Base-by-base conservation (phyloP, 495 filamentous ascomycete genomes). In the Aspergillus incahuasiensis region DNA sequence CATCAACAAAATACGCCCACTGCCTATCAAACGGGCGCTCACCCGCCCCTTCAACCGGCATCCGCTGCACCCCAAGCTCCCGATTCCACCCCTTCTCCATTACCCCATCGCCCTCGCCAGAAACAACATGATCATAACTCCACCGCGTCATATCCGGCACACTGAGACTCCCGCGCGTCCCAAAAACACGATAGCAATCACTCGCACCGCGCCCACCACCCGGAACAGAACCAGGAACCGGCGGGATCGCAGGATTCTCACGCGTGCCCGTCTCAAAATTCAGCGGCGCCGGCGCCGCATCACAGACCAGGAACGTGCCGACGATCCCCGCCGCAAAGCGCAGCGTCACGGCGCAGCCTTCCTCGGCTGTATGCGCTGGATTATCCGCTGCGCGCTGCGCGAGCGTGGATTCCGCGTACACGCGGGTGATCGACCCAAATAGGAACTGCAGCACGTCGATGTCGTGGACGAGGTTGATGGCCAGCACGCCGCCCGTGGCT, bases 391-490 rank as follows among this genome's bases (percentile, higher is more conserved):
- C 52, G 0, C 81, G 71, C 47, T 76, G 73, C 1, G 73, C 70
- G 3, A 57, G n/a, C 0, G 72, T 77, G 18, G 61, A 49, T 60
- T 85, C 77, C 0, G 80, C 83, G 45, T 76, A 72, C 0, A 85
- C 74, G 2, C 75, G 67, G 5, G 68, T 59, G 34, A 85, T 79
- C 0, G 80, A 73, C 0, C 83, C 83, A 40, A 84, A 73, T 6
- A 86, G 63, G 63, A 80, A 77, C 44, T 84, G 81, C 56, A 86
- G 68, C 3, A 80, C 64, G 58, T 86, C 83, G 40, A 84, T 69
- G 46, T 86, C 83, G 58, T 85, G 82, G 24, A 85, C 73, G 18
- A 85, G 67, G 60, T 86, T 85, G 48, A 84, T 82, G 16, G 77
- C 63, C n/a, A 84, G 67, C 0, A 79, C 76, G 21, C 82, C 80